Base-by-base conservation (phyloP, 2,329 filamentous ascomycete genomes). In the Tolypocladium album region DNA sequence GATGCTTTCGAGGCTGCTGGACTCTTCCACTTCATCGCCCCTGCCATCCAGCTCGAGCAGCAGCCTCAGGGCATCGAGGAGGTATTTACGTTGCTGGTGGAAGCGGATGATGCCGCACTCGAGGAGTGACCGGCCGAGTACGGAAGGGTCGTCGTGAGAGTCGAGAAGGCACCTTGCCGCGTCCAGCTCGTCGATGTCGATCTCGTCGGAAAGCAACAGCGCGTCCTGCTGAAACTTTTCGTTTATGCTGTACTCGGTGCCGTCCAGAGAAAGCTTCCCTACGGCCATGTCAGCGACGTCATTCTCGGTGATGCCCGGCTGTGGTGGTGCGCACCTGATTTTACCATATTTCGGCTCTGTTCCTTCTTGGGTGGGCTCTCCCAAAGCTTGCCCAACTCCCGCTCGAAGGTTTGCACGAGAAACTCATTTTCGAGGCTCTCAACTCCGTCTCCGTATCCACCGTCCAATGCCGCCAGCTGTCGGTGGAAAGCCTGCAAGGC, bases 121-220 rank as follows among this genome's bases (percentile, higher is more conserved):
- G 59, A 91, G 80, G 61, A 90, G 80, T 3, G 90, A 82, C 31
- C 90, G 85, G 62, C 90, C 90, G 6, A 92, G 79, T 20, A 83
- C 78, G 53, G 83, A 79, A 20, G 85, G 80, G 66, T 92, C 87
- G 43, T 85, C 82, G 69, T 90, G 83, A 22, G 89, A 86, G 59
- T 88, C 86, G 58, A 95, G 77, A 60, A 96, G 84, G 57, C 94
- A 82, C 65, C 83, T 82, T 12, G 91, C 89, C 22, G 93, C 88
- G 67, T 94, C 85, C 60, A 96, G 72, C 74, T 99, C 95, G 74
- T 99, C 92, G 58, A 99, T 80, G 68, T 96, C 87, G 63, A 97
- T 80, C 66, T 91, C 90, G 72, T 97, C 92, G 59, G 93, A 89
- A 43, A 99, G 80, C 67, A 90, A 84, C 39, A 96, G 79, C 31